Percentiles rank a stretch among this genome's conserved stretches.
These are phyloP conservation scores for Chrysochromulina parva DNA, from an alignment of 78 protist genomes.

Conservation along the genomic window DNA sequence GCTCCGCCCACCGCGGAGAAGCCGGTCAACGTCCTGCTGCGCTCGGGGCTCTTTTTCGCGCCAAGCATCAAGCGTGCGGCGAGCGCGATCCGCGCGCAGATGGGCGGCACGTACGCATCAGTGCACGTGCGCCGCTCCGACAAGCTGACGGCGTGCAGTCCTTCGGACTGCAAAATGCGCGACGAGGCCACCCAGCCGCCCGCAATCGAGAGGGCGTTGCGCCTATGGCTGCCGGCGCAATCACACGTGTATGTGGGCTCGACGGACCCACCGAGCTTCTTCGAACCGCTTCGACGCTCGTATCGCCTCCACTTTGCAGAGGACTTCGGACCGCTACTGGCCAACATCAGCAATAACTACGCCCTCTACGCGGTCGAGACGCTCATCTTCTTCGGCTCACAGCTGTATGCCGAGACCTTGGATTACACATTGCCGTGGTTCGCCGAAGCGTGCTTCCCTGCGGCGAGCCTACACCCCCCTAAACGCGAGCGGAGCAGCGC, in stretches of 20 bases:
- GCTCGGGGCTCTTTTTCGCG: conserved; percentile 18
- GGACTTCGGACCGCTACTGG: not conserved
- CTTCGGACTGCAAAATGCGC: not conserved
- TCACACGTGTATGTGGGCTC: not conserved
- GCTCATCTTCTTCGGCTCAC: not conserved
- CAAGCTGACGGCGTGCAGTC: not conserved
- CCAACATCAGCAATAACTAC: conserved; percentile 7
- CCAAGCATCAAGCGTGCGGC: not conserved
- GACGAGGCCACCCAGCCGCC: not conserved
- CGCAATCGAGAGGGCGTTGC: not conserved
- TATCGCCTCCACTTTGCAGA: not conserved
- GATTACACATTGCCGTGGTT: not conserved
- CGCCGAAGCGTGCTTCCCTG: conserved; percentile 1
- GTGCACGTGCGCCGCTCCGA: conserved; percentile 27
- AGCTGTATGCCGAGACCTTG: not conserved
- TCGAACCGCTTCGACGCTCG: not conserved
- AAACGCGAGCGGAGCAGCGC: not conserved
- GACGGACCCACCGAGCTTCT: not conserved
- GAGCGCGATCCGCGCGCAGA: not conserved
- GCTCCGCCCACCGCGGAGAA: not conserved
- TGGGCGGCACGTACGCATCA: not conserved
- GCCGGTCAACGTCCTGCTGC: not conserved
- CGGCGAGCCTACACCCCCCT: not conserved
- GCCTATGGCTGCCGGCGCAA: not conserved
- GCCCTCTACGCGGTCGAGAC: conserved; percentile 2